Evolutionary conservation across 208 protist genomes (phyloP).

Genomic region (Trypanosoma theileri): DNA sequence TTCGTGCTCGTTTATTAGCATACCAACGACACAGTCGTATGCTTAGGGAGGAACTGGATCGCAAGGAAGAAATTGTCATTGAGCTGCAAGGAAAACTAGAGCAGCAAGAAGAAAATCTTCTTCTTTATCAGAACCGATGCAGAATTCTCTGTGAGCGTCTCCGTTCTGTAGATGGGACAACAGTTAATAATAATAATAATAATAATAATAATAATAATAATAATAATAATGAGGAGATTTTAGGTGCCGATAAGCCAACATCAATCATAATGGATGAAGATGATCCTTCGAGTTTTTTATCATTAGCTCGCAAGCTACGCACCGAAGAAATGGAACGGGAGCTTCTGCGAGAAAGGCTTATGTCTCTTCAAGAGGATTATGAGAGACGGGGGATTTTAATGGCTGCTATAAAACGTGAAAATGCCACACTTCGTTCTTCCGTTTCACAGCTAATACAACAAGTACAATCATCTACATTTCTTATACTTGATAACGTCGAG

Average conservation of each 20-base stretch:
- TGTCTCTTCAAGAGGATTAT: constrained; percentile 23
- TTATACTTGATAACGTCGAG: background rate
- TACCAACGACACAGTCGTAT: constrained; percentile 18
- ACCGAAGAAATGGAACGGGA: constrained; percentile 7
- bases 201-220: background rate
- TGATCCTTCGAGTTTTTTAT: constrained; percentile 20
- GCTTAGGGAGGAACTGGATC: constrained; percentile 21
- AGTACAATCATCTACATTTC: background rate
- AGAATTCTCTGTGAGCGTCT: constrained; percentile 22
- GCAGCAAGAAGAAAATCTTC: constrained; percentile 20
- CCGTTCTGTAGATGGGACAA: background rate
- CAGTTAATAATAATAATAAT: background rate
- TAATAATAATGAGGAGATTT: constrained; percentile 2
- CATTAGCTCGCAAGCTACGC: constrained; percentile 3
- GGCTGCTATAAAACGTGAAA: constrained; percentile 17
- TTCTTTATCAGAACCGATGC: constrained; percentile 7
- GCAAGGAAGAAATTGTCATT: constrained; percentile 1
- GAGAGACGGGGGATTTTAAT: constrained; percentile 17
- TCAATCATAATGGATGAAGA: constrained; percentile 10
- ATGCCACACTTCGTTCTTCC: constrained; percentile 22
- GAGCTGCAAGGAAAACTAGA: constrained; percentile 8
- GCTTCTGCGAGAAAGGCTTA: background rate
- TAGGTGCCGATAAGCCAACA: background rate
- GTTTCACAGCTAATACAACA: constrained; percentile 28
- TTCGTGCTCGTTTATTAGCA: constrained; percentile 18